phyloP scores from a whole-genome alignment of 305 asterid species.

The Andrographis paniculata region DNA sequence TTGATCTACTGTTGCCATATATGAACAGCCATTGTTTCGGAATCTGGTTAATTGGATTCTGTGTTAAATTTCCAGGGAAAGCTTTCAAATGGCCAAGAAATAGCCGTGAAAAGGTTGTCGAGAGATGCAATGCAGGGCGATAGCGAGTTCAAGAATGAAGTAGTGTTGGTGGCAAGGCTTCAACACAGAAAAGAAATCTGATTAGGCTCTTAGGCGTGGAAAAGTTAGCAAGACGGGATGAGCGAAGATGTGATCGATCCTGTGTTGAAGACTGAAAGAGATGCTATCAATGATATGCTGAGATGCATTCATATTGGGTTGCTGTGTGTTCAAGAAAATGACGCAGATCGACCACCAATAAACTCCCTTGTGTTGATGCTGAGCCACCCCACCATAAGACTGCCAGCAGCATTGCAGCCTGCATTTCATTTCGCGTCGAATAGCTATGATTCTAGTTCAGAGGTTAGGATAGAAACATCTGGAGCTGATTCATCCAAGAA shows the following conservation, averaged over 20 bases:
- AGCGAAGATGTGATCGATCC: conserved; percentile 1
- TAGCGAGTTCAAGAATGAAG: not conserved
- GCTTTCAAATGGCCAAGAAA: not conserved
- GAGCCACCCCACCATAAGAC: conserved; percentile 12
- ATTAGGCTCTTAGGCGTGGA: conserved; percentile 15
- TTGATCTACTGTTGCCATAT: too few species aligned
- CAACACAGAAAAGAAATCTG: not conserved
- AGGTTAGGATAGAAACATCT: too few species aligned
- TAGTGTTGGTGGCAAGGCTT: not conserved
- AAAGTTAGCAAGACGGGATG: conserved; percentile 20
- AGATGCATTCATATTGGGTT: conserved; percentile 26
- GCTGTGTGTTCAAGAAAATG: conserved; percentile 29
- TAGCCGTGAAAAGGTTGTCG: conserved; percentile 8
- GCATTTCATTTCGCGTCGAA: too few species aligned
- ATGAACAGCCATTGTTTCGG: too few species aligned
- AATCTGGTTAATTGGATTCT: too few species aligned
- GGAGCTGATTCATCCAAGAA: too few species aligned
- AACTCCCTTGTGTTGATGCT: conserved; percentile 17
- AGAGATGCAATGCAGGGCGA: not conserved
- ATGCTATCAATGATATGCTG: conserved; percentile 2
- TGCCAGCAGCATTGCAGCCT: conserved; percentile 19
- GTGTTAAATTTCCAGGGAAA: not conserved
- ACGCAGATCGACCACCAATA: conserved; percentile 21
- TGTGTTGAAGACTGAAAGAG: not conserved
- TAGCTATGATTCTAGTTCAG: too few species aligned